phyloP scores from a whole-genome alignment of 2,329 filamentous ascomycete species.

The Sporothrix humicola region DNA sequence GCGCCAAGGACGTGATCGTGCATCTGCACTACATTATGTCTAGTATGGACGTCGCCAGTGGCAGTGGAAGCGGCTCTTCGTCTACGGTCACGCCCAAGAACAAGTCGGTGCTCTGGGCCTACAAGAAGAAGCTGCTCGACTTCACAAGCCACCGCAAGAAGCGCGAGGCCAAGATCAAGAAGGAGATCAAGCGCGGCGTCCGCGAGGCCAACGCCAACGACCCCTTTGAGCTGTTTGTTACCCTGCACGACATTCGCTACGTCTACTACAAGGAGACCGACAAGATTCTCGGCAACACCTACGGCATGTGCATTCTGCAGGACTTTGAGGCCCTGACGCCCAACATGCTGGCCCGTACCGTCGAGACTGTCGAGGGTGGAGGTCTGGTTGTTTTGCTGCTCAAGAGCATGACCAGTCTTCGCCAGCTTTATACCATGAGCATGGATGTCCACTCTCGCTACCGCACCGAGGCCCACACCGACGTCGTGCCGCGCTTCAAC shows the following conservation, averaged over 20 bases:
- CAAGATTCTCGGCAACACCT: slow-evolving; percentile 97
- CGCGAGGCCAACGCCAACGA: slow-evolving; percentile 92
- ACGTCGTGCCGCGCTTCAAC: slow-evolving; percentile 96
- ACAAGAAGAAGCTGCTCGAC: slow-evolving; percentile 95
- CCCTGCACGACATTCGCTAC: slow-evolving; percentile 96
- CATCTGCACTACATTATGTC: slow-evolving; percentile 92
- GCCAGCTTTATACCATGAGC: slow-evolving; percentile 93
- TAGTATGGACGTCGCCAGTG: slow-evolving; percentile 55
- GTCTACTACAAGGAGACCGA: slow-evolving; percentile 99
- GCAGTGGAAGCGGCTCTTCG: slow-evolving; percentile 13
- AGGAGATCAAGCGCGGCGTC: slow-evolving; percentile 93
- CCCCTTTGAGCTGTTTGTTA: slow-evolving; percentile 96
- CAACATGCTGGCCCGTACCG: slow-evolving; percentile 91
- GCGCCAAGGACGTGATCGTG: slow-evolving; percentile 94
- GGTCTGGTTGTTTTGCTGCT: slow-evolving; percentile 87
- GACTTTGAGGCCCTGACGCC: slow-evolving; percentile 98
- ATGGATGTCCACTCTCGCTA: slow-evolving; percentile 99
- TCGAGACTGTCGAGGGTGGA: slow-evolving; percentile 97
- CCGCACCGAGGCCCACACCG: slow-evolving; percentile 91
- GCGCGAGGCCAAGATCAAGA: slow-evolving; percentile 97
- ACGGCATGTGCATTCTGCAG: slow-evolving; percentile 80
- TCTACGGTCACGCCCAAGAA: slow-evolving; percentile 84
- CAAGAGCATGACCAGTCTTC: slow-evolving; percentile 96
- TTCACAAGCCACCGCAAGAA: slow-evolving; percentile 98
- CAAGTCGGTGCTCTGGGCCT: slow-evolving; percentile 94